A percentile compares a stretch with the other conserved stretches of the same genome.
Conservation (phyloP, 2,329 filamentous ascomycete genomes). For the Aureobasidium mangrovei region DNA sequence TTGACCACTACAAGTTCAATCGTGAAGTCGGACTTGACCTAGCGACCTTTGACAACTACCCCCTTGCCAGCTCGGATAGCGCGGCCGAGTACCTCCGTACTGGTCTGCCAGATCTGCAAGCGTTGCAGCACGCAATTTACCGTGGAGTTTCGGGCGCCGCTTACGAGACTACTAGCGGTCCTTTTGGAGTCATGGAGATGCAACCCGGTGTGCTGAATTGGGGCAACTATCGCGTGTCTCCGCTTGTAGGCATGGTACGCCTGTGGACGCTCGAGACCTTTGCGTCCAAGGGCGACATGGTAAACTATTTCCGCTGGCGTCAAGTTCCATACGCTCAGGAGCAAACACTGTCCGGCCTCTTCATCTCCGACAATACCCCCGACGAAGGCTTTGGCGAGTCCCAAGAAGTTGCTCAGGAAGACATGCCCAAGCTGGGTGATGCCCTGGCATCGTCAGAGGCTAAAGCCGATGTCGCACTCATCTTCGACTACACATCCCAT, state of each 20-base stretch:
- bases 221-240: constrained; percentile 21
- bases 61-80: constrained; percentile 18
- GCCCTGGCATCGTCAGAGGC: background rate
- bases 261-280: constrained; percentile 21
- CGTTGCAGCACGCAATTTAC: constrained; percentile 18
- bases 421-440: constrained; percentile 15
- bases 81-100: constrained; percentile 20
- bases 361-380: constrained; percentile 18
- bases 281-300: constrained; percentile 19
- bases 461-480: constrained; percentile 18
- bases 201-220: constrained; percentile 21
- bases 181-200: constrained; percentile 22
- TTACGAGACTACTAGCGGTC: constrained; percentile 16
- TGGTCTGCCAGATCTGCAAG: constrained; percentile 19
- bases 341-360: constrained; percentile 19
- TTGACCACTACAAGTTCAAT: constrained; percentile 20
- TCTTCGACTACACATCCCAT: constrained; percentile 19
- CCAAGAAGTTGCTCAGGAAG: constrained; percentile 17
- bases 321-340: constrained; percentile 20
- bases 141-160: constrained; percentile 19
- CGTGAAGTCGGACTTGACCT: constrained; percentile 21
- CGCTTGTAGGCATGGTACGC: constrained; percentile 20
- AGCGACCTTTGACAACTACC: constrained; percentile 19
- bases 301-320: constrained; percentile 22
- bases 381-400: constrained; percentile 19